Evolutionary conservation across 1,284 basidiomycete genomes (phyloP).

Genomic region (Xerocomus nothofagi): DNA sequence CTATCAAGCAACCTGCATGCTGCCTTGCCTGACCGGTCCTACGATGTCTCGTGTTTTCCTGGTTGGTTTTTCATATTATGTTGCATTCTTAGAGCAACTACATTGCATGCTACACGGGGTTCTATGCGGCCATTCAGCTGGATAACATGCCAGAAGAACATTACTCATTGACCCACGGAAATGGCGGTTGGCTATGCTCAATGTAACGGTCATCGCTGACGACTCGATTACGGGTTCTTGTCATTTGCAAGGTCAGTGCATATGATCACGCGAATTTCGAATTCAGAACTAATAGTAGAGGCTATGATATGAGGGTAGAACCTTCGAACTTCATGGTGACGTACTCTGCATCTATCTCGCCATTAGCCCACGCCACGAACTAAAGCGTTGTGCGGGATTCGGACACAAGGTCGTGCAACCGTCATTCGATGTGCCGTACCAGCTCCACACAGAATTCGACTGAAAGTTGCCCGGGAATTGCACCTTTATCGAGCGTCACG

Average conservation of each 20-base stretch:
- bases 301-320: neutral
- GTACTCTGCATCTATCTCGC: neutral
- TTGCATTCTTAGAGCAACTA: constrained; percentile 5
- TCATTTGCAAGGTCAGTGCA: constrained; percentile 7
- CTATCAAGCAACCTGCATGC: constrained; percentile 13
- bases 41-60: constrained; percentile 12
- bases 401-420: constrained; percentile 40
- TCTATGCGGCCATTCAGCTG: neutral
- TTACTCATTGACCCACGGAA: constrained; percentile 14
- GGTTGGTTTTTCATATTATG: constrained; percentile 6
- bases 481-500: constrained; percentile 11
- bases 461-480: constrained; percentile 43
- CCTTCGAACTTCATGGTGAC: no score
- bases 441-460: constrained; percentile 39
- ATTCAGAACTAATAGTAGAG: neutral
- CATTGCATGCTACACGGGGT: constrained; percentile 6
- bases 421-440: neutral
- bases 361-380: neutral
- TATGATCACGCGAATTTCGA: constrained; percentile 10
- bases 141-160: neutral
- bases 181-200: constrained; percentile 23
- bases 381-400: constrained; percentile 31
- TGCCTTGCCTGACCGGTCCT: neutral
- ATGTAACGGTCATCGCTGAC: constrained; percentile 1
- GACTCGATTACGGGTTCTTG: neutral